Evolutionary conservation across 768 basidiomycete genomes (phyloP), one percentile per base, ranked within the genome.

Genomic region (Serendipita sp.): DNA sequence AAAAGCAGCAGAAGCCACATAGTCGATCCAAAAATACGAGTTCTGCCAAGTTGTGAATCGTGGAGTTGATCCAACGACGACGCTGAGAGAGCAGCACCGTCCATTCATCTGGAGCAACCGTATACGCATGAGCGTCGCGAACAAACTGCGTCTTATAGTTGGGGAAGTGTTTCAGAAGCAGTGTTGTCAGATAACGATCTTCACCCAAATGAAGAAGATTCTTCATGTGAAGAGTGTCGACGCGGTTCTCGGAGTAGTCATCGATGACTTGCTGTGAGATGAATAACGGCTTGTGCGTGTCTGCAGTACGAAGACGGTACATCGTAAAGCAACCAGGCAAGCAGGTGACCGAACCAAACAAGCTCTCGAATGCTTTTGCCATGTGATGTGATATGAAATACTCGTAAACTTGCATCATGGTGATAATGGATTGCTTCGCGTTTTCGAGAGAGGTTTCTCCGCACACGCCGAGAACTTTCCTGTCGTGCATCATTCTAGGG

Each of bases 391-490:
- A 97, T 68, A 99, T 92, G 77, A 91, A 99, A 79, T 98, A 97
- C 71, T 97, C 95, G 77, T 97, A 98, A 33, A 97, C 95, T 85
- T 97, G 93, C 86, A 94, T 90, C 93, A 96, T 96, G 7, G 93
- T 96, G 66, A 94, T 86, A 69, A 94, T 79, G 1, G 94, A 96
- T 72, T 93, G 88, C 72, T 96, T 95, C 17, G 93, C 82, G 68
- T 99, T 98, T 33, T 93, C 79, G 62, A 99, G 76, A 66, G 85
- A 80, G 0, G 95, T 99, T 74, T 99, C 96, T 66, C 96, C 96
- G 67, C 95, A 98, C 63, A 90, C 89, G 68, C 90, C 95, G 43
- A 99, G 79, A 5, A 91, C 81, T 73, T 90, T 89, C 78, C 87
- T 92, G 76, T 96, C 95, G 72, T 95, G 93, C 66, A 96, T 87